These are phyloP conservation scores for Neoarthrinium moseri DNA, from an alignment of 2,329 filamentous ascomycete genomes.

Conservation along the genomic window DNA sequence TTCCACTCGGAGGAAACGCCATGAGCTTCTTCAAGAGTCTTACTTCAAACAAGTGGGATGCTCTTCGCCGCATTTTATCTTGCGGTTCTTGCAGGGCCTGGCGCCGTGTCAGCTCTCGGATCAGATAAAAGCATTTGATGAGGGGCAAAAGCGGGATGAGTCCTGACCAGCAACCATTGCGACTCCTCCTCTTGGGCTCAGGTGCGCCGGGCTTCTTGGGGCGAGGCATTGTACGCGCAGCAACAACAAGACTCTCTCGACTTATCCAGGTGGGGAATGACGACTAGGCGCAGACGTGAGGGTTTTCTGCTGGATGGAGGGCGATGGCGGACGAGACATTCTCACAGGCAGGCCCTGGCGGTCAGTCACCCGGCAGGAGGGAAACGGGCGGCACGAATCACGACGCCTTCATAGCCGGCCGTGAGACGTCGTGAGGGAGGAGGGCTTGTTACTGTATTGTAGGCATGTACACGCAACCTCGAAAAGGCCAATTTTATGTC, in stretches of 20 bases:
- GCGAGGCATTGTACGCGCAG: constrained; percentile 34
- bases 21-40: constrained; percentile 4
- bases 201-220: constrained; percentile 40
- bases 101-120: too few species aligned
- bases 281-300: constrained; percentile 1
- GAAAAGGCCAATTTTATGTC: too few species aligned
- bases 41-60: constrained; percentile 69
- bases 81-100: constrained; percentile 80
- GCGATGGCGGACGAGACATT: constrained; percentile 1
- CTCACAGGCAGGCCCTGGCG: too few species aligned
- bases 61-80: constrained; percentile 80
- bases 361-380: background rate
- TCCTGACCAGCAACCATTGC: constrained; percentile 45
- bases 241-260: background rate
- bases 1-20: background rate
- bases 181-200: constrained; percentile 43
- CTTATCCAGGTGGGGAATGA: constrained; percentile 3
- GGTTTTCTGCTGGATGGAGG: constrained; percentile 1
- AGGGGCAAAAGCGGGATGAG: constrained; percentile 4
- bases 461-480: too few species aligned
- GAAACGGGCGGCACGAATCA: too few species aligned
- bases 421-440: too few species aligned
- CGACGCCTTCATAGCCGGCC: too few species aligned
- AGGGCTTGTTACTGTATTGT: too few species aligned
- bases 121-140: constrained; percentile 12